These are phyloP conservation scores for Cyberlindnera amylophila DNA, from an alignment of 805 yeast species.

Conservation along the genomic window DNA sequence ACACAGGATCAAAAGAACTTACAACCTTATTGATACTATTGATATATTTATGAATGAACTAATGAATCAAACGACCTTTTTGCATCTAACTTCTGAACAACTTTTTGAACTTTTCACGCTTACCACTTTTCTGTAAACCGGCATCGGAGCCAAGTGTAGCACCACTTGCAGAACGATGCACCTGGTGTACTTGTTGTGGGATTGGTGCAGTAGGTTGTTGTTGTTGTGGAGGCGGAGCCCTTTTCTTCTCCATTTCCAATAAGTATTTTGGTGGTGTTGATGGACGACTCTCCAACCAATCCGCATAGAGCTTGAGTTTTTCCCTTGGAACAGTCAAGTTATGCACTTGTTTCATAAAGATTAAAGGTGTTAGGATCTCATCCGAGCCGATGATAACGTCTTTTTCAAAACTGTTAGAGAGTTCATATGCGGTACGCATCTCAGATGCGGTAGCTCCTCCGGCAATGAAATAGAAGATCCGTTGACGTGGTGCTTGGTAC, in stretches of 20 bases:
- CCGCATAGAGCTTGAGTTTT: conserved; percentile 41
- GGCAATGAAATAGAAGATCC: conserved; percentile 74
- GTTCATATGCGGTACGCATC: conserved; percentile 67
- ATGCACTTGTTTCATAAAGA: conserved; percentile 37
- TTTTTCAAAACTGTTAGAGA: conserved; percentile 55
- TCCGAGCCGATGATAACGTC: conserved; percentile 84
- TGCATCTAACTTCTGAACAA: conserved; percentile 39
- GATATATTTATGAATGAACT: too few relatives aligned
- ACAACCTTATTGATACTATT: not conserved
- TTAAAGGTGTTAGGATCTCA: conserved; percentile 54
- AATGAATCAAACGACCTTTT: too few relatives aligned
- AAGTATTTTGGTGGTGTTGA: conserved; percentile 42
- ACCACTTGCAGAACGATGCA: not conserved
- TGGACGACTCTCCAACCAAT: conserved; percentile 29
- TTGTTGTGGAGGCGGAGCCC: conserved; percentile 12
- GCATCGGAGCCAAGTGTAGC: conserved; percentile 2
- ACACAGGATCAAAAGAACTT: not conserved
- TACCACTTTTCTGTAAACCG: conserved; percentile 36
- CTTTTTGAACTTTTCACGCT: conserved; percentile 43
- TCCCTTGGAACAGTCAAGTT: conserved; percentile 34
- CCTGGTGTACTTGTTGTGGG: not conserved
- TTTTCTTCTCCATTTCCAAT: conserved; percentile 33
- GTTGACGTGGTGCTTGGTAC: conserved; percentile 47
- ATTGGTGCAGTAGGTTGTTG: conserved; percentile 6
- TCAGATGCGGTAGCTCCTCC: conserved; percentile 92